phyloP scores from a whole-genome alignment of 768 basidiomycete species.

The Trichaptum fuscoviolaceum region DNA sequence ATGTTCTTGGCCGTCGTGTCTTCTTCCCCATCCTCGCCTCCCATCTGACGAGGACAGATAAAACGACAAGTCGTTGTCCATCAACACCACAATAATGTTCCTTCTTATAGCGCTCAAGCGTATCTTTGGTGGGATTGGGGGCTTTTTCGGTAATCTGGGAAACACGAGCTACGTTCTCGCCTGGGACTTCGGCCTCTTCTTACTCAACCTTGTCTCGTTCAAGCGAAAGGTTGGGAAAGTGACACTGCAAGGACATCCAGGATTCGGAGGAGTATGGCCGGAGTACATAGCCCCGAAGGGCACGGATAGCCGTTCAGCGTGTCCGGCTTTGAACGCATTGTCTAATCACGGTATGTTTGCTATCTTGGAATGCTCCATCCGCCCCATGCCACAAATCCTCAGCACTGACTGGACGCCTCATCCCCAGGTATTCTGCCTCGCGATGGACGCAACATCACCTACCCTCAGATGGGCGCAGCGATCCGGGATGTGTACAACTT shows the following conservation, averaged over 20 bases:
- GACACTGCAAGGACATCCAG: constrained; percentile 49
- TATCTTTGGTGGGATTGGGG: background rate
- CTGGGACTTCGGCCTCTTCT: constrained; percentile 49
- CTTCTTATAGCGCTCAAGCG: background rate
- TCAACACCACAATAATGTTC: background rate
- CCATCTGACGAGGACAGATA: too few species aligned
- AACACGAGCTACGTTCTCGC: background rate
- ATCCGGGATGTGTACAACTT: constrained; percentile 66
- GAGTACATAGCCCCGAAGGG: constrained; percentile 50
- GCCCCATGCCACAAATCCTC: constrained; percentile 7
- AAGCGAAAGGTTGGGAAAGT: constrained; percentile 49
- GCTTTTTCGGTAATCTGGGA: background rate
- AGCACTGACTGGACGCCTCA: constrained; percentile 1
- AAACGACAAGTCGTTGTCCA: too few species aligned
- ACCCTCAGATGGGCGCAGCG: constrained; percentile 36
- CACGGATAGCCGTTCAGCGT: constrained; percentile 66
- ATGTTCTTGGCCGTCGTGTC: background rate
- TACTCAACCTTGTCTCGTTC: constrained; percentile 48
- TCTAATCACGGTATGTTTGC: constrained; percentile 71
- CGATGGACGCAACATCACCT: constrained; percentile 67
- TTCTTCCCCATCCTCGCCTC: background rate
- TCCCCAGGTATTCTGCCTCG: constrained; percentile 40
- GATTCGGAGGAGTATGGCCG: constrained; percentile 62
- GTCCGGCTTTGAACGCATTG: constrained; percentile 75
- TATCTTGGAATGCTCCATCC: background rate